Evolutionary conservation across 768 basidiomycete genomes (phyloP), one percentile per base, ranked within the genome.

Genomic region (Lentinula raphanica): DNA sequence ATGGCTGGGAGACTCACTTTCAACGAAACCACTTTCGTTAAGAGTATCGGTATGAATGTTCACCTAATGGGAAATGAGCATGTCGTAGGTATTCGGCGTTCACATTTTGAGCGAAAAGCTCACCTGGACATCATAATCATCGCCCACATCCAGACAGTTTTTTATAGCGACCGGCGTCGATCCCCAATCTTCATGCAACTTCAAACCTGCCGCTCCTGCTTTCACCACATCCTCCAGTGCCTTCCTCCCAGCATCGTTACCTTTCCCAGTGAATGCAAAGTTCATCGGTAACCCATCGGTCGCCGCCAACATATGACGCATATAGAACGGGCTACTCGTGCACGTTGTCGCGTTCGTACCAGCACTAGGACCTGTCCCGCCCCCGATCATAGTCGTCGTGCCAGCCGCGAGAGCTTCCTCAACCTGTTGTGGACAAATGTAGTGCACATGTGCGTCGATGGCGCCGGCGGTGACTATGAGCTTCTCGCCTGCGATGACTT

Each of bases 101-200:
- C 8, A 31, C n/a, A 38, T 25, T 65, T 78, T 60, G 19, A n/a
- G n/a, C n/a, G n/a, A 12, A 36, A 39, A 28, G 11, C 23, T 39
- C 13, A 53, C 51, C 80, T 98, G 96, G 3, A 99, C 91, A 69
- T 99, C 97, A 68, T 91, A 94, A 59, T 91, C 80, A 64, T 98
- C 94, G 0, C 78, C 94, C 19, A 98, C 81, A 54, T 86, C 83
- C 63, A 99, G 75, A 53, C 86, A 87, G 44, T 81, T 87, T 57
- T 75, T 73, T 62, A 98, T 98, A 1, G 83, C 82, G 17, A 84
- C 83, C 0, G 97, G 97, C 1, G 94, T 95, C 19, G 84, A 79
- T 2, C 96, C 96, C 96, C 96, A 98, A 70, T 98, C 96, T 71
- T 98, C 97, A 65, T 99, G 97, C 59, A 99, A 73, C 74, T 99